A percentile compares a stretch with the other conserved stretches of the same genome.
phyloP scores from a whole-genome alignment of 2,329 filamentous ascomycete species.

The Pyrenophora tritici-repentis region DNA sequence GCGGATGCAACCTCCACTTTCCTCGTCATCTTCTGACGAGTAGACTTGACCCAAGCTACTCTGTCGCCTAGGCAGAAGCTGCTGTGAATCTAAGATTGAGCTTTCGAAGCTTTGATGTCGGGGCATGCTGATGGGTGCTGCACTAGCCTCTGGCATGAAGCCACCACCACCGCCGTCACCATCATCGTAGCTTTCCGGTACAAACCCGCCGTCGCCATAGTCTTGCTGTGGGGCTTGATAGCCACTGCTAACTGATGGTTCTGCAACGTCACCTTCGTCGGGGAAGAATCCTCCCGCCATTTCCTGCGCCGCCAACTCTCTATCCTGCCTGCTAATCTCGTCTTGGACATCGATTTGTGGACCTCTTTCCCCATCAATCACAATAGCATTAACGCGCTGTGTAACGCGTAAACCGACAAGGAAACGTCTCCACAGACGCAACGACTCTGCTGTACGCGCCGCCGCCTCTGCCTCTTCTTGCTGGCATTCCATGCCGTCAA shows the following conservation, averaged over 20 bases:
- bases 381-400: conserved; percentile 69
- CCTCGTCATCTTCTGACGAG: conserved; percentile 31
- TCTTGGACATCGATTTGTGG: conserved; percentile 35
- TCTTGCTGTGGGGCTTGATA: conserved; percentile 15
- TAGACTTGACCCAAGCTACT: conserved; percentile 34
- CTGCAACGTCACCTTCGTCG: conserved; percentile 55
- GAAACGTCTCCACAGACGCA: conserved; percentile 65
- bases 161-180: conserved; percentile 13
- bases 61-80: conserved; percentile 28
- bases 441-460: conserved; percentile 53
- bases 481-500: conserved; percentile 70
- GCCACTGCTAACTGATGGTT: conserved; percentile 20
- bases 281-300: conserved; percentile 50
- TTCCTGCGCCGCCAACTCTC: conserved; percentile 32
- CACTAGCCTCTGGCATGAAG: conserved; percentile 19
- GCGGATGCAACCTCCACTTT: conserved; percentile 24
- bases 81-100: conserved; percentile 34
- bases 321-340: conserved; percentile 37
- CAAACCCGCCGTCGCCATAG: conserved; percentile 27
- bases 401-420: conserved; percentile 69
- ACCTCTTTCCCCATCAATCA: conserved; percentile 41
- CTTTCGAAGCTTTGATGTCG: conserved; percentile 45
- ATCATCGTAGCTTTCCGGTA: conserved; percentile 4
- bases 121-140: conserved; percentile 20
- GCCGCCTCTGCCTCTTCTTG: conserved; percentile 67